phyloP scores from a whole-genome alignment of 2,329 filamentous ascomycete species.

The Nakataea oryzae region DNA sequence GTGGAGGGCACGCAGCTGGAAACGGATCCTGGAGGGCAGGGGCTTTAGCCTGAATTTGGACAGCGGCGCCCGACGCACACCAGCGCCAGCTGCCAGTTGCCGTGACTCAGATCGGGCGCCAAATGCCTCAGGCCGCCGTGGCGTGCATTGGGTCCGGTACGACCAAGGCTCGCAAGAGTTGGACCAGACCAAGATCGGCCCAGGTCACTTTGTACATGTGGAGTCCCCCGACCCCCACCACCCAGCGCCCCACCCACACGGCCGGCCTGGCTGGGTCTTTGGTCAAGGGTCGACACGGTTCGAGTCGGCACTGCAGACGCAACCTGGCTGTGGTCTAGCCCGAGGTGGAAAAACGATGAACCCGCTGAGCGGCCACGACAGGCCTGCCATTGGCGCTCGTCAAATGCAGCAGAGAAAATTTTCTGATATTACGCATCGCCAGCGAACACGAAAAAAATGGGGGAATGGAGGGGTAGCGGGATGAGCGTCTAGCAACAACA shows the following conservation, averaged over 20 bases:
- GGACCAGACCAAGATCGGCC: neutral
- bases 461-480: neutral
- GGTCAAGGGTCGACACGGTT: neutral
- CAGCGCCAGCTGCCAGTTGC: neutral
- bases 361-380: neutral
- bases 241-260: neutral
- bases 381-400: neutral
- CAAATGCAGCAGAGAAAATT: neutral
- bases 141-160: neutral
- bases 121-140: neutral
- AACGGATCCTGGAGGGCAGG: neutral
- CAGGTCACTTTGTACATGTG: neutral
- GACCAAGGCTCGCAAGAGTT: too few species aligned
- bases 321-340: neutral
- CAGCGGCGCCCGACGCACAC: neutral
- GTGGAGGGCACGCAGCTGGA: neutral
- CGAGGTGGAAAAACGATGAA: neutral
- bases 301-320: neutral
- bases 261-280: neutral
- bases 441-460: neutral
- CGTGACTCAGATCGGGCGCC: neutral
- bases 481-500: neutral
- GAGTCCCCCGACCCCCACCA: neutral
- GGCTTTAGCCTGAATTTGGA: neutral
- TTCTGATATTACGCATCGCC: neutral